Evolutionary conservation across 2,329 filamentous ascomycete genomes (phyloP).

Genomic region (Phyllosticta citriasiana): DNA sequence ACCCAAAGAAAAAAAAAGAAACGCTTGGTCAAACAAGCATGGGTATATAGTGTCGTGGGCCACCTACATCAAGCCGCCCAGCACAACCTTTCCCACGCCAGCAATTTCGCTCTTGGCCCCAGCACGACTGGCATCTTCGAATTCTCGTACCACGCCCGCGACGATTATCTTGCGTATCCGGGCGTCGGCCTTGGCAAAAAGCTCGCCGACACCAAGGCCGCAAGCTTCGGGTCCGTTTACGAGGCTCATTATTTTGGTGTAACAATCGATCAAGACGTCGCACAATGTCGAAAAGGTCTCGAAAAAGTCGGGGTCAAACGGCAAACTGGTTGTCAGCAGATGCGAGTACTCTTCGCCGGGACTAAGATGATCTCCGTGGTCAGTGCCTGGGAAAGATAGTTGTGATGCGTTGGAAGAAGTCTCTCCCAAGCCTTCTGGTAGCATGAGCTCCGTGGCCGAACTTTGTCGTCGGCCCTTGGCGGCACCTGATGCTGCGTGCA

Average conservation of each 20-base stretch:
- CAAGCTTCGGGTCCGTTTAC: conserved; percentile 55
- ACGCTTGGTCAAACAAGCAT: neutral
- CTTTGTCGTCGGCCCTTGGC: conserved; percentile 43
- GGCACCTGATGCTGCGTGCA: conserved; percentile 21
- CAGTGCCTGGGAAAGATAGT: conserved; percentile 4
- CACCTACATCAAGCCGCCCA: conserved; percentile 67
- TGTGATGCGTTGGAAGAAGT: conserved; percentile 7
- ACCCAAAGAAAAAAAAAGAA: neutral
- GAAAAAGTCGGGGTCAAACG: conserved; percentile 95
- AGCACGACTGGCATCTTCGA: conserved; percentile 73
- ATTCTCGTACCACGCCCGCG: conserved; percentile 77
- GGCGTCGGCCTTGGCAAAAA: conserved; percentile 83
- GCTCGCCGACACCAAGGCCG: conserved; percentile 66
- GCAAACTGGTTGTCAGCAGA: conserved; percentile 80
- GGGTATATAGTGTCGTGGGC: conserved; percentile 2
- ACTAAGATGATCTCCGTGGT: conserved; percentile 16
- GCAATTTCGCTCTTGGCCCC: conserved; percentile 73
- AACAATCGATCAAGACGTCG: conserved; percentile 89
- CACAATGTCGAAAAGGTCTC: conserved; percentile 93
- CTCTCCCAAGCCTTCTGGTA: conserved; percentile 30
- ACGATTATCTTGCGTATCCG: conserved; percentile 82
- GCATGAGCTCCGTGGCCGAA: conserved; percentile 47
- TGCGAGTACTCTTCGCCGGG: conserved; percentile 80
- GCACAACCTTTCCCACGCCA: conserved; percentile 77
- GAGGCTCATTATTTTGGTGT: conserved; percentile 66